phyloP scores from a whole-genome alignment of 306 rosid species.

The Canavalia gladiata region DNA sequence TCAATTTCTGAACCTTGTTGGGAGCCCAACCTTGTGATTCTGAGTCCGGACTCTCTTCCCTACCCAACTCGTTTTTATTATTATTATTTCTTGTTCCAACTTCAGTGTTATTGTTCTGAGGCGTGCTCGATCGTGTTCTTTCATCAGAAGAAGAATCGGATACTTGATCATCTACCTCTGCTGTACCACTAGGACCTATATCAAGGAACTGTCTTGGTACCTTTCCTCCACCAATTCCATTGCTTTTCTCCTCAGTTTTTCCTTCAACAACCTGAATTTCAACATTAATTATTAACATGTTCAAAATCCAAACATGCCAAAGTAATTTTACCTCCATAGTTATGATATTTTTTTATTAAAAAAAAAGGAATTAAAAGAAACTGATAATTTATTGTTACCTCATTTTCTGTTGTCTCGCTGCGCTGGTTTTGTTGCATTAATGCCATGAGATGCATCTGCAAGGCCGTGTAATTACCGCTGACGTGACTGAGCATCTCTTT shows the following conservation, averaged over 20 bases:
- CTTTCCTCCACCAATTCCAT: conserved; percentile 52
- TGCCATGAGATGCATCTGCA: conserved; percentile 76
- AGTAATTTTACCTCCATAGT: background rate
- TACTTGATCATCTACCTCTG: conserved; percentile 57
- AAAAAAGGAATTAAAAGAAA: background rate
- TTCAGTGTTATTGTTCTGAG: conserved; percentile 56
- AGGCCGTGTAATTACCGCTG: conserved; percentile 69
- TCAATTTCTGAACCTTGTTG: conserved; percentile 65
- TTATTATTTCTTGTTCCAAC: conserved; percentile 35
- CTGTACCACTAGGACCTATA: conserved; percentile 62
- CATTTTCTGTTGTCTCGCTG: conserved; percentile 41
- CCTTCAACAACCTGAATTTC: conserved; percentile 57
- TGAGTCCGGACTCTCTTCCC: conserved; percentile 85
- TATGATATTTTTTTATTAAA: background rate
- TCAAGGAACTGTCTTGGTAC: conserved; percentile 76
- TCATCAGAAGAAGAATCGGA: conserved; percentile 82
- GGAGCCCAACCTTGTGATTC: conserved; percentile 76
- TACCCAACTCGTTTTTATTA: conserved; percentile 56
- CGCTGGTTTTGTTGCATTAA: conserved; percentile 68
- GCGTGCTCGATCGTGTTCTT: conserved; percentile 75
- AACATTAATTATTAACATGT: background rate
- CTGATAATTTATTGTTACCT: conserved; percentile 45
- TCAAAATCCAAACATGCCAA: background rate
- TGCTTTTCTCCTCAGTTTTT: conserved; percentile 58
- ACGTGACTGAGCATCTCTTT: conserved; percentile 87